Base-by-base conservation (phyloP, 2,329 filamentous ascomycete genomes). In the Aureobasidium sp. region DNA sequence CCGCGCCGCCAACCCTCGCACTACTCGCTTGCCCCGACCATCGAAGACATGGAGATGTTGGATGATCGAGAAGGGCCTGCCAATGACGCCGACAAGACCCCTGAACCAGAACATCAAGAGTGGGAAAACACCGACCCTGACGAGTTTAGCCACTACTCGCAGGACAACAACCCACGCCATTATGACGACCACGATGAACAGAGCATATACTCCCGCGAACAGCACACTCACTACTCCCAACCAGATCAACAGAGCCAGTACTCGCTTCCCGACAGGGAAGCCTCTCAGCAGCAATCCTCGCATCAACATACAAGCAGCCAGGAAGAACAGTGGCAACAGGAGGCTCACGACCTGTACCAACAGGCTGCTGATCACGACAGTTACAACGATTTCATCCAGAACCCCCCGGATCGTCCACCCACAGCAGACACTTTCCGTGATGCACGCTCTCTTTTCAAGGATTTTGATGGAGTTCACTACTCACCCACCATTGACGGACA, bases 391-490 rank as follows among this genome's bases (percentile, higher is more conserved):
- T 51, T 32, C 16, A 19, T 45, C 11, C 38, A 51, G 5, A 37
- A 52, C 19, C 44, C 56, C 7, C 62, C 67, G 7, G 73, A 75
- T 34, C 71, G 78, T 34, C 74, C 73, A 12, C 67, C 68, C 8
- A 80, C 79, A 3, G 72, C 78, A 8, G 78, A 79, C 53, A 86
- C 85, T 2, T 83, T 76, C 54, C 81, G 85, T 27, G 81, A 86
- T 64, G 80, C 80, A 16, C 73, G 81, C 57, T 70, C 77, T 34
- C 79, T 86, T 3, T 93, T 91, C 71, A 79, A 81, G 37, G 86
- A 90, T 65, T 93, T 93, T 63, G 88, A 93, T 64, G 88, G 88
- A 32, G 84, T 85, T 12, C 86, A 91, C 64, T 88, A 83, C 65
- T 77, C 80, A 24, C 79, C 83, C 3, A 76, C 81, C 17, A 64